Evolutionary conservation across 257 asterid genomes (phyloP).

Genomic region (Gynochthodes officinalis): DNA sequence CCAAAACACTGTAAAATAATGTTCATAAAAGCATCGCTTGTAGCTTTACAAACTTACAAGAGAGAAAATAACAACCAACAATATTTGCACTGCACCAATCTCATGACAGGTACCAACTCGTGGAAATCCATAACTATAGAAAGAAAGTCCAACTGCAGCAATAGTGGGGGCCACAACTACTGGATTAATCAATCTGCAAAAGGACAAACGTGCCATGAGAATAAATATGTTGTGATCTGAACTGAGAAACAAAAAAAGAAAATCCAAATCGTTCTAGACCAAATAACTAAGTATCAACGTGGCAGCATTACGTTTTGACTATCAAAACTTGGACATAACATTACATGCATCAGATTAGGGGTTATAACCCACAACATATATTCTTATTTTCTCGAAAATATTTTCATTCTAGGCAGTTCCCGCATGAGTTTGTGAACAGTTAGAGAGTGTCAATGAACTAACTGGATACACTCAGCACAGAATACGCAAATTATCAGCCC

Average conservation of each 20-base stretch:
- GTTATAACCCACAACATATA: background rate
- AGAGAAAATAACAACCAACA: constrained; percentile 73
- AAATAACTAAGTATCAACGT: background rate
- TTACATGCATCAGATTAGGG: background rate
- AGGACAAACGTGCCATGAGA: constrained; percentile 16
- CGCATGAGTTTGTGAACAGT: no score
- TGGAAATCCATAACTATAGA: constrained; percentile 93
- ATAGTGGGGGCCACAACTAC: constrained; percentile 93
- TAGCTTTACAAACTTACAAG: constrained; percentile 58
- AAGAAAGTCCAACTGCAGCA: constrained; percentile 98
- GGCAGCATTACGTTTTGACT: background rate
- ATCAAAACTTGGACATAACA: background rate
- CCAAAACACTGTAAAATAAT: background rate
- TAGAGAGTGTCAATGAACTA: background rate
- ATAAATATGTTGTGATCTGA: background rate
- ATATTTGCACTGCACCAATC: constrained; percentile 83
- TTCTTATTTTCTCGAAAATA: background rate
- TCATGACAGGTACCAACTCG: constrained; percentile 90
- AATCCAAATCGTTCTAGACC: background rate
- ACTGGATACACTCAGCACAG: background rate
- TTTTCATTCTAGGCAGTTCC: background rate
- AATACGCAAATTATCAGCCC: background rate
- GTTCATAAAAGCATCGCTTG: background rate
- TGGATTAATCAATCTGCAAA: constrained; percentile 84
- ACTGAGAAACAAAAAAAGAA: background rate